These are phyloP conservation scores for Botrytis paeoniae DNA, from an alignment of 2,329 filamentous ascomycete genomes.

Conservation along the genomic window DNA sequence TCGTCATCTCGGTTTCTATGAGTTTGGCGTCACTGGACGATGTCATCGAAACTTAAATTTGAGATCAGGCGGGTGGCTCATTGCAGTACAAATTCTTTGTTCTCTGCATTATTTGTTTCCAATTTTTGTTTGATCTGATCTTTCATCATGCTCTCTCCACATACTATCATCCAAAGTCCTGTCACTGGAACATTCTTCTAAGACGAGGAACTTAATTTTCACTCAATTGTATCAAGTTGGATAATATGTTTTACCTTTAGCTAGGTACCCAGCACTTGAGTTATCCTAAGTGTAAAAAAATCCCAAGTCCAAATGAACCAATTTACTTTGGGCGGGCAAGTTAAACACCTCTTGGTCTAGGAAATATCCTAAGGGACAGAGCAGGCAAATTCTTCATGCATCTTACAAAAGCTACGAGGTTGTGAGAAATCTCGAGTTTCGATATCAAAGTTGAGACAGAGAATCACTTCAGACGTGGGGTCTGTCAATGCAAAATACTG, in stretches of 20 bases:
- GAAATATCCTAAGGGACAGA: background rate
- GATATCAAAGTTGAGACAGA: background rate
- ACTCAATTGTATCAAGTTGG: background rate
- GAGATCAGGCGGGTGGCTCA: background rate
- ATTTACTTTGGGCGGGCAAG: background rate
- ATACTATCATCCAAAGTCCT: background rate
- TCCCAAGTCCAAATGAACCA: background rate
- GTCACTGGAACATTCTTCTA: background rate
- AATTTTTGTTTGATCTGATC: background rate
- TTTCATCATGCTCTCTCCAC: background rate
- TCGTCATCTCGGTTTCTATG: background rate
- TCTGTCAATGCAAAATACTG: background rate
- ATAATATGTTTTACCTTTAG: background rate
- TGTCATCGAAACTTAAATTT: background rate
- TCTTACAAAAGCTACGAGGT: background rate
- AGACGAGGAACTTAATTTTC: background rate
- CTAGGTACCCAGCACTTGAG: background rate
- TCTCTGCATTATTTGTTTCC: background rate
- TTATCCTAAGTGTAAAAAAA: background rate
- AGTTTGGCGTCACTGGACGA: background rate
- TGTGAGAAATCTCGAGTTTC: background rate
- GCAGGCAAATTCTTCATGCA: background rate
- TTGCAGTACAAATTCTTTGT: background rate
- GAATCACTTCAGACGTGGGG: background rate
- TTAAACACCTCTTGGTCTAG: background rate